Evolutionary conservation across 768 basidiomycete genomes (phyloP).

Genomic region (Amylocystis lapponica): DNA sequence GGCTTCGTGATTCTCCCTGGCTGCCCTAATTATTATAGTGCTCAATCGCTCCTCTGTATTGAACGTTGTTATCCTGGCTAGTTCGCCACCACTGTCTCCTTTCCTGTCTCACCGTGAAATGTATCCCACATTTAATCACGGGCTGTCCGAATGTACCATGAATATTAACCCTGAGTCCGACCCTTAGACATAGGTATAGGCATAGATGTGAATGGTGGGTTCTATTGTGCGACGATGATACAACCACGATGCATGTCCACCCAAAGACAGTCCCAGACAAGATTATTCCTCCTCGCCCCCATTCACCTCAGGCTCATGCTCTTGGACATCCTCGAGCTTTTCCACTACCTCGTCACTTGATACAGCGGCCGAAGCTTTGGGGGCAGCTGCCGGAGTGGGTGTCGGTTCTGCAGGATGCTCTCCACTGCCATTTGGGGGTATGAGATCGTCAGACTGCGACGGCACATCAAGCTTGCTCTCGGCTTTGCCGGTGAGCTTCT

Average conservation of each 20-base stretch:
- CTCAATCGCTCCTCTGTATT: slow-evolving; percentile 19
- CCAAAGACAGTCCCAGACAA: not conserved
- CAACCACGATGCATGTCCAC: slow-evolving; percentile 9
- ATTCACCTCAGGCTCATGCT: slow-evolving; percentile 15
- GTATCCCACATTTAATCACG: slow-evolving; percentile 14
- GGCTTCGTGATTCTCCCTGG: slow-evolving; percentile 16
- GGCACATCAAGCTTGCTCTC: slow-evolving; percentile 27
- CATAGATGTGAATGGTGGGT: slow-evolving; percentile 3
- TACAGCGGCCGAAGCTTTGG: slow-evolving; percentile 26
- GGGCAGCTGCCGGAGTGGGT: slow-evolving; percentile 34
- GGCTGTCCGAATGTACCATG: slow-evolving; percentile 2
- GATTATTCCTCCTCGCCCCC: not conserved
- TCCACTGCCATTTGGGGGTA: slow-evolving; percentile 33
- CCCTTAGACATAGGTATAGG: too few relatives aligned
- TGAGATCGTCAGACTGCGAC: slow-evolving; percentile 23
- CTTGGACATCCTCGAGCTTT: slow-evolving; percentile 36
- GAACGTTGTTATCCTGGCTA: slow-evolving; percentile 14
- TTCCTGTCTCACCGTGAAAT: slow-evolving; percentile 15
- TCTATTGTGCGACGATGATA: slow-evolving; percentile 1
- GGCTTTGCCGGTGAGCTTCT: slow-evolving; percentile 43
- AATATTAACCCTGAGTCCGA: too few relatives aligned
- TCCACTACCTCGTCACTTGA: slow-evolving; percentile 36
- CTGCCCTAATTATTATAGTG: slow-evolving; percentile 23
- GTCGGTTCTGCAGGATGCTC: slow-evolving; percentile 42
- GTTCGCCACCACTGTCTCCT: slow-evolving; percentile 8